These are phyloP conservation scores for Agarophyton chilense DNA, from an alignment of 23 red algal species.

Conservation along the genomic window DNA sequence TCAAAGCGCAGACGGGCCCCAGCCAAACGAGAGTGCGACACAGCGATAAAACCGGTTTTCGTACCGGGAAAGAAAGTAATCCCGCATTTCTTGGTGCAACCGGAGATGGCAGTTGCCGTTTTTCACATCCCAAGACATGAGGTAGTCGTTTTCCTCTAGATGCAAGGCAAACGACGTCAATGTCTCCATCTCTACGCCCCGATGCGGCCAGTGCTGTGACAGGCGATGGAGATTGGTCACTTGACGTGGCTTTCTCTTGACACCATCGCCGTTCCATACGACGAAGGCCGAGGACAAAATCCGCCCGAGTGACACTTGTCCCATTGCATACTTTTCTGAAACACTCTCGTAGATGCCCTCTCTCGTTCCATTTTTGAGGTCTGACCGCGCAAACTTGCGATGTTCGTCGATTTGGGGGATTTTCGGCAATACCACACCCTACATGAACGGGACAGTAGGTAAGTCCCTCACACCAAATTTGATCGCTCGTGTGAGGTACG, in stretches of 20 bases:
- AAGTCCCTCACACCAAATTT: neutral
- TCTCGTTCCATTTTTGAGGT: neutral
- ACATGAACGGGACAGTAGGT: neutral
- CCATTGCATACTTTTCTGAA: neutral
- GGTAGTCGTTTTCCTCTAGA: neutral
- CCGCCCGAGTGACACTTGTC: neutral
- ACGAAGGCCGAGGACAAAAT: conserved; percentile 19
- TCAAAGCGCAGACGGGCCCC: neutral
- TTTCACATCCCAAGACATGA: conserved; percentile 20
- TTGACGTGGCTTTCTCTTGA: neutral
- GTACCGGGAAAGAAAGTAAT: neutral
- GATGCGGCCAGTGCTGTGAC: neutral
- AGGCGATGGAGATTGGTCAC: neutral
- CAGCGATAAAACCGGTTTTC: conserved; percentile 17
- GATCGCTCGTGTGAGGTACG: neutral
- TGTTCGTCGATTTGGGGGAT: neutral
- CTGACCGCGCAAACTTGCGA: neutral
- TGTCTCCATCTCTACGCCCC: conserved; percentile 7
- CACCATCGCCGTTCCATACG: neutral
- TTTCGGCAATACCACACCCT: neutral
- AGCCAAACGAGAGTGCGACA: conserved; percentile 20
- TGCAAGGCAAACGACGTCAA: neutral
- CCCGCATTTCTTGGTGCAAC: neutral
- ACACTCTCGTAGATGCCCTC: conserved; percentile 2
- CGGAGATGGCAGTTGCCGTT: conserved; percentile 6